These are phyloP conservation scores for Micromonas pusilla DNA, from an alignment of 139 green algal species.

Conservation along the genomic window DNA sequence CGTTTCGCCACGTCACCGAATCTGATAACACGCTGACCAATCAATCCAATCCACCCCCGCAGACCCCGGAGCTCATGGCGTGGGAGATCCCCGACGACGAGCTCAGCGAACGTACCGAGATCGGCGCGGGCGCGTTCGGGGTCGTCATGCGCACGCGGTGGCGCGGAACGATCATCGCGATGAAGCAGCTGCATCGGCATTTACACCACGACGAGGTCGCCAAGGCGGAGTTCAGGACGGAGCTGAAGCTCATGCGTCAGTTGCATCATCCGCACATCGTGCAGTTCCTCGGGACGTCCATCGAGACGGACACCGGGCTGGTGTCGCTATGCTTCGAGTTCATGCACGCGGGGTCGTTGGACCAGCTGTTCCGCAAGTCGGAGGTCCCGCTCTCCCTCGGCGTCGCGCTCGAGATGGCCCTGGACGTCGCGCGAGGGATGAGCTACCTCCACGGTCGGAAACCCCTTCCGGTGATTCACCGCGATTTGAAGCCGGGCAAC, in stretches of 20 bases:
- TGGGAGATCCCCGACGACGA: slow-evolving; percentile 27
- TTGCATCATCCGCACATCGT: slow-evolving; percentile 51
- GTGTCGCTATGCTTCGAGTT: slow-evolving; percentile 15
- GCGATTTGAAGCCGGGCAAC: slow-evolving; percentile 47
- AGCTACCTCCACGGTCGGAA: slow-evolving; percentile 41
- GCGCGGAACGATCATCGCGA: slow-evolving; percentile 41
- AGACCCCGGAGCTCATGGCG: neutral
- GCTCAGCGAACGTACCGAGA: neutral
- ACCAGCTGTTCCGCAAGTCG: neutral
- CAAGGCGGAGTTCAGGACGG: slow-evolving; percentile 42
- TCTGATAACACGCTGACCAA: no score
- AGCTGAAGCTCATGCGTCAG: slow-evolving; percentile 46
- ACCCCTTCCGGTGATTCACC: slow-evolving; percentile 43
- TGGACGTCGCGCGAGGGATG: slow-evolving; percentile 36
- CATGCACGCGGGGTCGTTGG: slow-evolving; percentile 6
- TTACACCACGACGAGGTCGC: slow-evolving; percentile 28
- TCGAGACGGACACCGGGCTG: neutral
- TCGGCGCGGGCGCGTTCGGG: slow-evolving; percentile 37
- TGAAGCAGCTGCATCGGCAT: slow-evolving; percentile 41
- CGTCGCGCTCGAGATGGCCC: neutral
- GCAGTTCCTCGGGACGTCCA: slow-evolving; percentile 45
- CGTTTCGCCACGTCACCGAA: no score
- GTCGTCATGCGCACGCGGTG: slow-evolving; percentile 41
- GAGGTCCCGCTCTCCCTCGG: neutral
- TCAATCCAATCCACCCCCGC: neutral